Evolutionary conservation across 192 early-diverging fungal species (phyloP).

Genomic region (Coemansia sp.): DNA sequence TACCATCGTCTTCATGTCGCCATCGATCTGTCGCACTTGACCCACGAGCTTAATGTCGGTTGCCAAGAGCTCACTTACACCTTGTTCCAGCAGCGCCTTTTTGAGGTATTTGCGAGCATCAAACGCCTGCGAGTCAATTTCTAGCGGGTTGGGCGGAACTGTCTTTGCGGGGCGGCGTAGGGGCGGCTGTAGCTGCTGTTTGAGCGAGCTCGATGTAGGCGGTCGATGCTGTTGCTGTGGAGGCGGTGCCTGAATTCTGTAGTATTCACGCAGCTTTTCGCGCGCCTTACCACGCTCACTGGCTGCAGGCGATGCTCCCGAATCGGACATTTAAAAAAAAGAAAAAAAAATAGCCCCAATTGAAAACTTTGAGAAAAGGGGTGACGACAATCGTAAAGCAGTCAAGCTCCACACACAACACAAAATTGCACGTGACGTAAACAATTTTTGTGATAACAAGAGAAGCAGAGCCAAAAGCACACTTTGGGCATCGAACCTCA

Average conservation of each 20-base stretch:
- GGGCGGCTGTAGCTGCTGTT: background rate
- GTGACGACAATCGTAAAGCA: background rate
- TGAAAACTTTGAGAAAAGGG: background rate
- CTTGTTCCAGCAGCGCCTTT: conserved; percentile 66
- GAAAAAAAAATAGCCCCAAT: background rate
- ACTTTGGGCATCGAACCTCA: no score
- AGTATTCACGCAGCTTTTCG: conserved; percentile 52
- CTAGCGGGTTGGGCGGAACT: conserved; percentile 56
- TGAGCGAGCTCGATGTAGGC: conserved; percentile 8
- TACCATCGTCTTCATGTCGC: conserved; percentile 95
- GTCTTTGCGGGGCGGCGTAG: background rate
- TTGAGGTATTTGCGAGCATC: conserved; percentile 78
- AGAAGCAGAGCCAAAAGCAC: no score
- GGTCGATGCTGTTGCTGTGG: conserved; percentile 25
- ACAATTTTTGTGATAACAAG: no score
- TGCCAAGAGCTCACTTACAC: conserved; percentile 66
- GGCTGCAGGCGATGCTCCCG: background rate
- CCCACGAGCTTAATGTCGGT: conserved; percentile 52
- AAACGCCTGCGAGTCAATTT: conserved; percentile 71
- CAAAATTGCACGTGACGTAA: no score
- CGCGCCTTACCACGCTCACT: conserved; percentile 25
- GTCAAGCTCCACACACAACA: background rate
- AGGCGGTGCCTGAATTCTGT: conserved; percentile 53
- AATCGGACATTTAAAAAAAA: background rate
- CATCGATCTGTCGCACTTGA: conserved; percentile 87